Evolutionary conservation across 2,329 filamentous ascomycete genomes (phyloP).

Genomic region (Cladosporium phlei): DNA sequence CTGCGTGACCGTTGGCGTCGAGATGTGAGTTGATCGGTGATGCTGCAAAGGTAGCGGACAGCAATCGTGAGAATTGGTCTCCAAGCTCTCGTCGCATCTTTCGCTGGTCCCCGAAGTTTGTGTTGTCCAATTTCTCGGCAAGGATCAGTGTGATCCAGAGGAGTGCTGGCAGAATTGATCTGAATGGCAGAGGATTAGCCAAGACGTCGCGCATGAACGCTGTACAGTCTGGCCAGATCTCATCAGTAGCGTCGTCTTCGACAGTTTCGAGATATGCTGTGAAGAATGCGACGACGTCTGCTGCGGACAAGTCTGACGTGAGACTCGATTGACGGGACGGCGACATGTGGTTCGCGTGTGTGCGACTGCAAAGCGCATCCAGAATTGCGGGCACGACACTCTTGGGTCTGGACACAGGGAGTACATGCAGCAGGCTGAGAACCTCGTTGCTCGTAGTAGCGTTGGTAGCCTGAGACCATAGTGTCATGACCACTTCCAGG

Average conservation of each 20-base stretch:
- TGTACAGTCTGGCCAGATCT: slow-evolving; percentile 95
- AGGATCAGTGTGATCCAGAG: slow-evolving; percentile 85
- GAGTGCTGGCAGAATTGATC: slow-evolving; percentile 79
- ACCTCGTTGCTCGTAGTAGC: slow-evolving; percentile 49
- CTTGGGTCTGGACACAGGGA: slow-evolving; percentile 86
- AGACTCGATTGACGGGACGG: slow-evolving; percentile 77
- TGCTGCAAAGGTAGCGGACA: slow-evolving; percentile 89
- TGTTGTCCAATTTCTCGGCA: slow-evolving; percentile 95
- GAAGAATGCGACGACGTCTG: slow-evolving; percentile 80
- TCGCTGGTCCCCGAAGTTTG: slow-evolving; percentile 89
- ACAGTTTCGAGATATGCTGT: slow-evolving; percentile 85
- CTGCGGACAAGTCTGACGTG: slow-evolving; percentile 77
- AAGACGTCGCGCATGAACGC: slow-evolving; percentile 85
- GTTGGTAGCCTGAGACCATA: slow-evolving; percentile 62
- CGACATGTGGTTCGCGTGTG: slow-evolving; percentile 76
- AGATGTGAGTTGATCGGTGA: slow-evolving; percentile 15
- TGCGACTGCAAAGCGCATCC: slow-evolving; percentile 92
- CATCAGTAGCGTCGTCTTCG: slow-evolving; percentile 95
- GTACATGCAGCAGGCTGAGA: slow-evolving; percentile 80
- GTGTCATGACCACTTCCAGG: slow-evolving; percentile 80
- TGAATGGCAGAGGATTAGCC: slow-evolving; percentile 88
- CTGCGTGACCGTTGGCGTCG: slow-evolving; percentile 18
- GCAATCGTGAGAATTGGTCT: slow-evolving; percentile 82
- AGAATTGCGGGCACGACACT: slow-evolving; percentile 91
- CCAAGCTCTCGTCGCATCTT: slow-evolving; percentile 88